Evolutionary conservation across 805 yeast species (phyloP).

Genomic region (Jamesozyma gamospora): DNA sequence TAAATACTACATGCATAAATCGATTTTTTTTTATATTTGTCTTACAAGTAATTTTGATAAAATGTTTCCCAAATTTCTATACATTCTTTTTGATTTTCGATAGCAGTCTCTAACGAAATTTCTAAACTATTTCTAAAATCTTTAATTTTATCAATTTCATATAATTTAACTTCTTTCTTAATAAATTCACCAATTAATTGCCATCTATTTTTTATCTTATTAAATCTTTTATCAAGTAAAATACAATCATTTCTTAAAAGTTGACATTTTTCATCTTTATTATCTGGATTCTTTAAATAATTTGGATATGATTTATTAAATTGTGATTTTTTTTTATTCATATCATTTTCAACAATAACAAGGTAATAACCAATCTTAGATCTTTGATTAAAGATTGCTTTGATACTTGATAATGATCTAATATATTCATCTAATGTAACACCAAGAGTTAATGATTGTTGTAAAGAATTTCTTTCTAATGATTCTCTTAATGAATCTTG

Average conservation of each 20-base stretch:
- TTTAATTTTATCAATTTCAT: slow-evolving; percentile 65
- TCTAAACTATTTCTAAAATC: slow-evolving; percentile 88
- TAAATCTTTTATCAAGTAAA: slow-evolving; percentile 43
- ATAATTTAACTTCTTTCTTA: slow-evolving; percentile 51
- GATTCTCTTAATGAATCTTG: slow-evolving; percentile 64
- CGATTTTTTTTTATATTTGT: too few relatives aligned
- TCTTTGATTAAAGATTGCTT: slow-evolving; percentile 65
- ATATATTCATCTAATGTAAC: slow-evolving; percentile 81
- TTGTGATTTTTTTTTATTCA: slow-evolving; percentile 36
- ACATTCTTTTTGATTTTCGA: slow-evolving; percentile 87
- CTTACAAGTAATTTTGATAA: slow-evolving; percentile 45
- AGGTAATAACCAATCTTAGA: slow-evolving; percentile 43
- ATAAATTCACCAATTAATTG: slow-evolving; percentile 56
- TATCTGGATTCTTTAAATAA: slow-evolving; percentile 37
- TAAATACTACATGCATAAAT: too few relatives aligned
- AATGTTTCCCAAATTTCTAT: slow-evolving; percentile 86
- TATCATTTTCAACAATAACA: slow-evolving; percentile 40
- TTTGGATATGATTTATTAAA: slow-evolving; percentile 38
- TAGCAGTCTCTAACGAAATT: slow-evolving; percentile 78
- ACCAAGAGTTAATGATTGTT: slow-evolving; percentile 79
- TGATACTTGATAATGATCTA: slow-evolving; percentile 64
- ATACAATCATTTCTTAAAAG: slow-evolving; percentile 50
- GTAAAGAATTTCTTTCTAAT: slow-evolving; percentile 67
- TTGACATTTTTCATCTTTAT: slow-evolving; percentile 45
- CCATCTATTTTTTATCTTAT: slow-evolving; percentile 47